Base-by-base conservation (phyloP, 805 yeast genomes). In the Kodamaea kaohsiungensis region DNA sequence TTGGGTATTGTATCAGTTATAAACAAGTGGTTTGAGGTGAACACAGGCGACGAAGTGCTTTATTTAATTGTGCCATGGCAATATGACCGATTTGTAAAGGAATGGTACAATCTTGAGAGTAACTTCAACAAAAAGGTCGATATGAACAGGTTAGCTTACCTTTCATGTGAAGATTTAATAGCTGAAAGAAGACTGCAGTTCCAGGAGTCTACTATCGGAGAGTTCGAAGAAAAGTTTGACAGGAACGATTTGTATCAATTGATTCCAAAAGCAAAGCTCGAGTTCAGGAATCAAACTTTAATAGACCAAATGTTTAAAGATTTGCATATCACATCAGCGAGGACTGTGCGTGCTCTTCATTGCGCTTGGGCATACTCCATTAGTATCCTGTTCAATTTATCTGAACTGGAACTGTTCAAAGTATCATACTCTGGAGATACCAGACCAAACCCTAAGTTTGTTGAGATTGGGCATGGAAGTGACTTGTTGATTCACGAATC, bases 381-480 rank as follows among this genome's bases (percentile, higher is more conserved):
- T 9, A 83, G 88, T 15, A 80, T 85, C 43, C 67, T 83, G 0
- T 75, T 92, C 9, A 65, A 78, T 1, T 80, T 87, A 52, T 69
- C 68, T 55, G 58, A 56, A 2, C 52, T 59, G 1, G 70, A 68
- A 15, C 55, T 64, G 0, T 91, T 91, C 74, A 87, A 83, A 60
- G 76, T 92, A 1, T 87, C 97, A 0, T 95, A 89, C 66, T 91
- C 97, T 1, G 99, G 99, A 10, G 99, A 95, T 66, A 90, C 98
- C 0, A 82, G 98, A 62, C 99, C 99, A 0, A 86, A 84, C 58
- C 64, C 72, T 2, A 71, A 67, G 48, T 91, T 91, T 69, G 82
- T 87, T 0, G 76, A 72, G 2, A 80, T 89, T 51, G 98, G 97
- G 1, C 56, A 65, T 17, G 67, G 75, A 10, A 82, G 90, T 25